Base-by-base conservation (phyloP, 2,329 filamentous ascomycete species). In the Alternaria sp. region DNA sequence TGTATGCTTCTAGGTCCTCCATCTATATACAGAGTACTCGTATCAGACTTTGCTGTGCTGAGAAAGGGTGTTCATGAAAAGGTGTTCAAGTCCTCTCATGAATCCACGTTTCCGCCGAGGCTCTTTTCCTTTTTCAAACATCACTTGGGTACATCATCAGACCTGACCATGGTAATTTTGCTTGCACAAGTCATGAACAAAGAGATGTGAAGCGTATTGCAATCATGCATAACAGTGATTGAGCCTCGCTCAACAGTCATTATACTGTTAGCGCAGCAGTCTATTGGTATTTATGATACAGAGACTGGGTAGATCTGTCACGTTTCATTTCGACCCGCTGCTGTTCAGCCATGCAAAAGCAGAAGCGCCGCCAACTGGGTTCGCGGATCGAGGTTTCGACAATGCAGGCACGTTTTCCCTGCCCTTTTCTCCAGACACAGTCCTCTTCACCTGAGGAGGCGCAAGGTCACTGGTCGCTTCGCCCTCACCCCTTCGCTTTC, bases 291-390 rank as follows among this genome's bases (percentile, higher is more conserved):
- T 16, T 56, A 56, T 22, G 38, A 34, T 52, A 45, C 30, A 52
- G 38, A 43, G 28, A 20, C 25, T 46, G 16, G 5, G 14, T 20
- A 25, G 6, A 8, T 11, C 25, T 40, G 32, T 25, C 25, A 34
- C 18, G 9, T 43, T 65, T 62, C 34, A 78, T 58, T 72, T 78
- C 2, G 69, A 63, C 27, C 71, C 70, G 22, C 71, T 66, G 50
- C 65, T 70, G 52, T 91, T 94, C 83, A 97, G 90, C 94, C 94
- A 98, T 12, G 92, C 90, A 81, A 98, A 98, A 3, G 94, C 94
- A 60, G 92, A 95, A 14, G 92, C 94, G n/a, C 92, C 92, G 9
- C 94, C 94, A 18, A 97, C 87, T 0, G 95, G 94, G 74, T 98
- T 98, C 32, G 88, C 84, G 7, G 88, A 85, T 58, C 88, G 86